Base-by-base conservation (phyloP, 1,139 yeast species). In the Yamadazyma taylorii region DNA sequence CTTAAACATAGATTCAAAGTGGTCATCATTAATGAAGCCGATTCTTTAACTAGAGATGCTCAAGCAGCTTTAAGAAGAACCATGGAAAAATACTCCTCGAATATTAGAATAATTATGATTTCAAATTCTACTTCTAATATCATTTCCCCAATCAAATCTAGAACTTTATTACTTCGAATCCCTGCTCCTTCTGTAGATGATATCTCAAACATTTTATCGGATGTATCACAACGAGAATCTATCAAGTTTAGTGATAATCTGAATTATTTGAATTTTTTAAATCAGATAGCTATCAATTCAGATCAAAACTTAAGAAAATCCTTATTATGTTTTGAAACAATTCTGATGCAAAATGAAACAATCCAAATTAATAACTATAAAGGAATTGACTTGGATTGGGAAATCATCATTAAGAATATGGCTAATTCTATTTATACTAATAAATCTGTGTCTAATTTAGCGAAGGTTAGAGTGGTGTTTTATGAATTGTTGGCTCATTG, bases 1-100 rank as follows among this genome's bases (percentile, higher is more conserved):
- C 14, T 34, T 3, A 81, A 73, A 49, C 95, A 87, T 55, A 70
- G 90, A 43, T 92, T 89, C 66, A 92, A 90, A 59, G 86, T 90
- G 30, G 97, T 92, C 14, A 78, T 92, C 11, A 89, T 92, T 41
- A 92, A 94, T 56, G 97, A 92, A 59, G 97, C 98, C 0, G 97
- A 92, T 50, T 75, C 88, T 2, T 73, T 92, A 56, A 82, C 94
- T 14, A 76, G 97, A 50, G 98, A 95, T 58, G 98, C 98, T 0
- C 98, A 92, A 60, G 97, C 97, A 11, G 98, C 98, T 0, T 69
- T 92, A 50, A 80, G 98, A 67, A 78, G 98, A 60, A 92, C 99
- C 1, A 94, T 92, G 97, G 99, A 92, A 57, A 92, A 92, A 56
- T 92, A 90, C 62, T 87, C 97, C 3, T 75, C 85, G 16, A 90